These are phyloP conservation scores for Boletellus deceptivus DNA, from an alignment of 1,284 basidiomycete species.

Conservation along the genomic window DNA sequence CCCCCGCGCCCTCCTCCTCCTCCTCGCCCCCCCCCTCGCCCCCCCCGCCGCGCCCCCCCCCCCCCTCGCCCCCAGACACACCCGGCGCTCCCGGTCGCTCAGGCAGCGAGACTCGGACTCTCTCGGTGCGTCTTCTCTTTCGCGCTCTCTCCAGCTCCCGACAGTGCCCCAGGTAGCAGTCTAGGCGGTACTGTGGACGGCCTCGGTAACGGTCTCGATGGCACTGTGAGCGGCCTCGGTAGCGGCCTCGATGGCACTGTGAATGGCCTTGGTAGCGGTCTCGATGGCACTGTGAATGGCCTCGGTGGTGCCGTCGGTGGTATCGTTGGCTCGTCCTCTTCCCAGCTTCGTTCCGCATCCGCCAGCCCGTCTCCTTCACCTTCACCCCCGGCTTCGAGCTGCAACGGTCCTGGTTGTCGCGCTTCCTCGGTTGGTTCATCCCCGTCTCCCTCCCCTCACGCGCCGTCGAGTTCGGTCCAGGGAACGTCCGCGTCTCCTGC, in stretches of 20 bases:
- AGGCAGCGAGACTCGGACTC: conserved; percentile 25
- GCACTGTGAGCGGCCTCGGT: too few species aligned
- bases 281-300: not conserved
- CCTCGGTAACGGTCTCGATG: too few species aligned
- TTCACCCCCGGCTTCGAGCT: not conserved
- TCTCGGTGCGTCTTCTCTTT: conserved; percentile 12
- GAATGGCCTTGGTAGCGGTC: conserved; percentile 3
- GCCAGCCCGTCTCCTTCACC: not conserved
- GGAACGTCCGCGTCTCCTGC: not conserved
- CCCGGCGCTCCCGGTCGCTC: conserved; percentile 38
- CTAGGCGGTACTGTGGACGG: too few species aligned
- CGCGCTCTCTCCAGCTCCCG: not conserved
- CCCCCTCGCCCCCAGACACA: conserved; percentile 38
- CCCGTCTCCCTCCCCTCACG: not conserved
- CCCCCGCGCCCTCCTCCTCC: conserved; percentile 22
- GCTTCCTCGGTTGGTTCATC: conserved; percentile 14
- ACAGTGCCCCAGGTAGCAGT: not conserved
- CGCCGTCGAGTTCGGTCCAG: not conserved
- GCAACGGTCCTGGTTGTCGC: conserved; percentile 13
- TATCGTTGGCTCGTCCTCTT: not conserved
- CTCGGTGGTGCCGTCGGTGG: not conserved
- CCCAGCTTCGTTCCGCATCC: not conserved
- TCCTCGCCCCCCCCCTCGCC: conserved; percentile 26
- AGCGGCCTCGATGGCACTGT: too few species aligned
- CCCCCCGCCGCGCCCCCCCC: conserved; percentile 37